These are phyloP conservation scores for Podospora conica DNA, from an alignment of 495 filamentous ascomycete species.

Conservation along the genomic window DNA sequence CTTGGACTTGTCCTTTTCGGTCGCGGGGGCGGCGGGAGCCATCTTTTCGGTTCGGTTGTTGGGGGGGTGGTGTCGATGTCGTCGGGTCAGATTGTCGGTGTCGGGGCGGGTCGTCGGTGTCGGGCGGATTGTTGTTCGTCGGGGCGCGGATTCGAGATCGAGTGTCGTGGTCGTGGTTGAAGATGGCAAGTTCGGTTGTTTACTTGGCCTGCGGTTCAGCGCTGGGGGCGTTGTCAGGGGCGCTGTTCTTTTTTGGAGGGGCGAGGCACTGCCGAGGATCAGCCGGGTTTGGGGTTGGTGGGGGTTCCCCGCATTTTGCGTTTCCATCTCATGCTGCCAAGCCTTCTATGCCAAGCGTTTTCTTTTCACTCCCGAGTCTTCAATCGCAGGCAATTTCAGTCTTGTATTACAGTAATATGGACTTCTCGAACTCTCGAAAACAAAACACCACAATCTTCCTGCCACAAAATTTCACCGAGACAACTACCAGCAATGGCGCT, in stretches of 20 bases:
- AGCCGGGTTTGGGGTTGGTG: slow-evolving; percentile 1
- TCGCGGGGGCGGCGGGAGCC: slow-evolving; percentile 16
- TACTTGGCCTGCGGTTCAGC: slow-evolving; percentile 17
- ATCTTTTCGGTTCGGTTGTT: slow-evolving; percentile 7
- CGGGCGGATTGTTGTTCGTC: too few relatives aligned
- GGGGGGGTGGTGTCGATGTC: not conserved
- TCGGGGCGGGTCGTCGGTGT: not conserved
- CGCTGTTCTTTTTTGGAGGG: slow-evolving; percentile 12
- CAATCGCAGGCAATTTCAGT: not conserved
- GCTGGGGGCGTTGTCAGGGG: slow-evolving; percentile 20
- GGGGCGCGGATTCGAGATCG: not conserved
- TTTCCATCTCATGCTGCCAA: not conserved
- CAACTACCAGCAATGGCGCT: not conserved
- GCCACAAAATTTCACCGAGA: not conserved
- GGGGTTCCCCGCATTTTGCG: not conserved
- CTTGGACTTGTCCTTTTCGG: slow-evolving; percentile 76
- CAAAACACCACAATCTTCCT: not conserved
- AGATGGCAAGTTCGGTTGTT: not conserved
- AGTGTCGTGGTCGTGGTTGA: not conserved
- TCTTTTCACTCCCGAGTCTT: too few relatives aligned
- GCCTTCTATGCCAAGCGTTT: not conserved
- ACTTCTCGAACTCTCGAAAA: not conserved
- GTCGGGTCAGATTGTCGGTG: not conserved
- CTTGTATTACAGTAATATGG: not conserved
- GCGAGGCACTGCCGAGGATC: not conserved